Evolutionary conservation across 2,329 filamentous ascomycete genomes (phyloP), one percentile per base, ranked within the genome.

Genomic region (Chaetomium globosum): DNA sequence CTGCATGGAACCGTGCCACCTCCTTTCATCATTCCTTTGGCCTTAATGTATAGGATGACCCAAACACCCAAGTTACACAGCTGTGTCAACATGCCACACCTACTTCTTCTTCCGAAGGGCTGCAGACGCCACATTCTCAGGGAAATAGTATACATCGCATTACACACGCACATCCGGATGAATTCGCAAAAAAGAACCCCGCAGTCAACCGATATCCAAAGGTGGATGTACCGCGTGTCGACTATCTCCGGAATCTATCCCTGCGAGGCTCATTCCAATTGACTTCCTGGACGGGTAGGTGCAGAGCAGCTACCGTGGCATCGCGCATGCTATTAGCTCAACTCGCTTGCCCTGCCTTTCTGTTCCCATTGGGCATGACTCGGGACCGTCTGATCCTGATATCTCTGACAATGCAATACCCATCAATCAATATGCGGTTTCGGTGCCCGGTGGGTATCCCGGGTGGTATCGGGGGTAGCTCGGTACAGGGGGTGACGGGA

Each of bases 271-370:
- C 19, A n/a, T 57, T 49, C 13, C 30, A 13, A n/a, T 39, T 8
- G 52, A 51, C 59, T 69, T 68, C 66, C 66, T 36, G 63, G 66
- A 69, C 56, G 59, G 68, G 68, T 68, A 69, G 68, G 66, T 69
- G 62, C 63, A 53, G 31, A 56, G 21, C 36, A 23, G 8, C 13
- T 19, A 59, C 55, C 19, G 59, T 54, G 21, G 30, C 21, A 62
- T 63, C 58, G 53, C 52, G 56, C 54, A 30, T 39, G 53, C 54
- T 57, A 33, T 13, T 39, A 10, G 31, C 21, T 46, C n/a, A 56
- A n/a, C 12, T 58, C 13, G 23, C 6, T 12, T 19, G 26, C 9
- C 21, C 19, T 31, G 31, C n/a, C 54, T 28, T 59, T 48, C 33
- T 28, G 13, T 21, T 63, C 31, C 43, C 59, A 59, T 60, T 63